These are phyloP conservation scores for Eremothecium coryli DNA, from an alignment of 1,139 yeast genomes.

Conservation along the genomic window DNA sequence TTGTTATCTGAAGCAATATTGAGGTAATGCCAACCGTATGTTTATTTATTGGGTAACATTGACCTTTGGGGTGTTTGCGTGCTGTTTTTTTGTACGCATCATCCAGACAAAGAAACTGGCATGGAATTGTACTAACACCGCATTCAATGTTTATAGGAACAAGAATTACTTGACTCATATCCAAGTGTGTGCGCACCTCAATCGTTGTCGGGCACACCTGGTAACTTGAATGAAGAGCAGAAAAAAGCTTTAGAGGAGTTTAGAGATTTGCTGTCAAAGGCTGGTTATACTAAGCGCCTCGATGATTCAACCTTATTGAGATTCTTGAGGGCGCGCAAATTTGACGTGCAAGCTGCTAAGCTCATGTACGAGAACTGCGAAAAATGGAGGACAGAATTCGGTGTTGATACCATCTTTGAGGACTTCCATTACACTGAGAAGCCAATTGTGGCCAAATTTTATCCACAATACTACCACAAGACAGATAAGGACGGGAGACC, in stretches of 20 bases:
- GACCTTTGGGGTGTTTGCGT: too few species aligned
- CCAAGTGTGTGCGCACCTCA: slow-evolving; percentile 63
- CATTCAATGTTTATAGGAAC: slow-evolving; percentile 11
- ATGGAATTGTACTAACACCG: not conserved
- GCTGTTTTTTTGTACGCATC: too few species aligned
- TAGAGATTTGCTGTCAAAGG: slow-evolving; percentile 46
- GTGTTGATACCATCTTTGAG: slow-evolving; percentile 72
- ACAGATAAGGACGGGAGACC: slow-evolving; percentile 97
- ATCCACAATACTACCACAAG: slow-evolving; percentile 96
- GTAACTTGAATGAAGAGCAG: slow-evolving; percentile 66
- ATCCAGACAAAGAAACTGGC: too few species aligned
- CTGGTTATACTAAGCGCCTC: slow-evolving; percentile 63
- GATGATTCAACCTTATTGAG: slow-evolving; percentile 88
- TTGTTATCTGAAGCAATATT: too few species aligned
- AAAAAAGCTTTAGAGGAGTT: slow-evolving; percentile 48
- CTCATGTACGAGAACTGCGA: slow-evolving; percentile 84
- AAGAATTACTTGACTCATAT: slow-evolving; percentile 38
- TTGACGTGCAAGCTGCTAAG: slow-evolving; percentile 69
- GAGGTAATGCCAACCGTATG: not conserved
- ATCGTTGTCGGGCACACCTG: slow-evolving; percentile 72
- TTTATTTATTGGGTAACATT: too few species aligned
- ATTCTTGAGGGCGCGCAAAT: slow-evolving; percentile 91
- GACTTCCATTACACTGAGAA: slow-evolving; percentile 90
- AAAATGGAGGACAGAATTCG: slow-evolving; percentile 81
- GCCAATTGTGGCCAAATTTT: slow-evolving; percentile 76